Evolutionary conservation across 2,329 filamentous ascomycete genomes (phyloP), one percentile per base, ranked within the genome.

Genomic region (Thelonectria olida): DNA sequence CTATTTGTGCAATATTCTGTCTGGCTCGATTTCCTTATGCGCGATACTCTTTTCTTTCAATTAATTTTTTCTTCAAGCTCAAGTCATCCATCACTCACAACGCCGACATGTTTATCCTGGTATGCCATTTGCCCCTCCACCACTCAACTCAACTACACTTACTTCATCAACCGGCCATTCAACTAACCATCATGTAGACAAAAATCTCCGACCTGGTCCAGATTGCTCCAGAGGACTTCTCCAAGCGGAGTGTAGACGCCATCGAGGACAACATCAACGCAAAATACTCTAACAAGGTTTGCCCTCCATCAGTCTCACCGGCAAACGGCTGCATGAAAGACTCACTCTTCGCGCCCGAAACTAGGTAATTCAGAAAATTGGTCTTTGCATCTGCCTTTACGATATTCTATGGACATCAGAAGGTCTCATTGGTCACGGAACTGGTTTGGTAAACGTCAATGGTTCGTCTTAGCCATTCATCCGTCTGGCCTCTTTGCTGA

Each of bases 191-290:
- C 50, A 52, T 17, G 28, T 65, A 97, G 96, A 96, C 93, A 42
- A 97, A 96, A 68, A 89, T 99, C 71, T 90, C 93, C 70, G 96
- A 99, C 82, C 85, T 99, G 70, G 93, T 99, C 68, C 92, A 97
- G 79, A 96, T 99, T 79, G 85, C 88, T 28, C 96, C 96, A 2
- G 87, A 92, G 72, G 92, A 97, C 75, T 97, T 98, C 74, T 86
- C 89, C 63, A 96, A 96, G 78, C 84, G 88, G 62, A 96, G 92
- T 73, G 86, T 88, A 28, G 86, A 93, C 65, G 93, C 93, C 1
- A 92, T 99, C 65, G 93, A 97, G 79, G 94, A 99, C 80, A 96
- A 96, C 72, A 96, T 99, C 80, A 98, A 99, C 76, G 85, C 89
- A 65, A 99, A 99, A 80, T 99, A 97, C 78, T 89, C 95, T 61